Base-by-base conservation (phyloP, 768 basidiomycete species). In the Exidia glandulosa region DNA sequence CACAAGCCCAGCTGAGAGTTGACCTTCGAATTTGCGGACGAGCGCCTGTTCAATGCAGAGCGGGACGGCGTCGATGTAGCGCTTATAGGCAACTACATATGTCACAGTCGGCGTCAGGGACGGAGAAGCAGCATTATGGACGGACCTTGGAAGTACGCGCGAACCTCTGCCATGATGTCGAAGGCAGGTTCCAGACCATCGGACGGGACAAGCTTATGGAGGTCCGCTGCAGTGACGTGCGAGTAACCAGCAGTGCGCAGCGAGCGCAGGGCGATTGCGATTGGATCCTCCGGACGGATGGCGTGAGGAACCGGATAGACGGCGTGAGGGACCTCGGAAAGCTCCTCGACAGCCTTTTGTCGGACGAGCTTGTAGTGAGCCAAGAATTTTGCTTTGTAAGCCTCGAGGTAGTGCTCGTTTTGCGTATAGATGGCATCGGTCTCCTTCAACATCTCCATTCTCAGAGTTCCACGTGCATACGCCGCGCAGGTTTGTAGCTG, bases 41-140 rank as follows among this genome's bases (percentile, higher is more conserved):
- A 85, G 77, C 56, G 81, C 77, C 48, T 75, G 65, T 62, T 86
- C 83, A 58, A 86, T 79, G 2, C 79, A 76, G 37, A 79, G 70
- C 4, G 84, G 81, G 2, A 86, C 67, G 54, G 76, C 79, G 66
- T 87, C 85, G 2, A 73, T 73, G 61, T 84, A 78, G 1, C 83
- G 76, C 66, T 84, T 83, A 66, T 80, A 83, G 0, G 81, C 78
- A 1, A 85, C 83, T 37, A 25, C 50, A 54, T 27, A 37, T 19
- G 19, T 9, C 9, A 19, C 36, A 19, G 36, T 19, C 9, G 9
- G 9, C 36, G 36, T 37, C 36, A 37, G 36, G 57, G 12, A 57
- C 45, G 14, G 33, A 19, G 31, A 30, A 34, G n/a, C 36, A 31
- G 34, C 47, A 33, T 23, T 19, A 3, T 16, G 25, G 23, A 48